Percentiles rank a stretch among this genome's conserved stretches.
Conservation (phyloP, 2,329 filamentous ascomycete genomes). For the Didymosphaeria variabile region DNA sequence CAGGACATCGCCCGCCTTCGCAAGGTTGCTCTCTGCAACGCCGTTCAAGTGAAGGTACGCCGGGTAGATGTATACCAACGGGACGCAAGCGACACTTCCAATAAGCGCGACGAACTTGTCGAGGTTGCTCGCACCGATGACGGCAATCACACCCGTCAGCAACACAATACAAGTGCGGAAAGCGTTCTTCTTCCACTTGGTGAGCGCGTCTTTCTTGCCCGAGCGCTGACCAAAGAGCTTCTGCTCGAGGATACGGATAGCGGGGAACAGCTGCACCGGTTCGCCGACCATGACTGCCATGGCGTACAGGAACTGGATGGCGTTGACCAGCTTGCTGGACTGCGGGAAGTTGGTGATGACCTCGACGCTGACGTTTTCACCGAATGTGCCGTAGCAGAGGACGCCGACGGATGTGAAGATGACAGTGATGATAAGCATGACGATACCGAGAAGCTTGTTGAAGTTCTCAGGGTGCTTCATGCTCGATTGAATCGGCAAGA, state of each 20-base stretch:
- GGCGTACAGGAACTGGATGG: constrained; percentile 78
- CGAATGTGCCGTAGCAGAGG: constrained; percentile 78
- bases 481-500: constrained; percentile 77
- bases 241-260: constrained; percentile 75
- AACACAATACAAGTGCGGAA: constrained; percentile 67
- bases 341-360: constrained; percentile 81
- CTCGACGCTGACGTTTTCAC: constrained; percentile 73
- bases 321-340: constrained; percentile 74
- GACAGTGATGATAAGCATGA: constrained; percentile 78
- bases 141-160: constrained; percentile 68
- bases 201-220: constrained; percentile 69
- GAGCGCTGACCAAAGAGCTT: constrained; percentile 71
- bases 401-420: constrained; percentile 77
- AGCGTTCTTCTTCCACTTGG: constrained; percentile 81
- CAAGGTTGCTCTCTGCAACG: constrained; percentile 65
- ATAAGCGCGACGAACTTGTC: constrained; percentile 80
- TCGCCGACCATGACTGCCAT: constrained; percentile 77
- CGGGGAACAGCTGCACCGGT: constrained; percentile 79
- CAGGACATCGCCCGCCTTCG: constrained; percentile 67
- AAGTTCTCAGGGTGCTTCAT: constrained; percentile 77
- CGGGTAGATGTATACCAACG: constrained; percentile 80
- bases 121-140: constrained; percentile 72
- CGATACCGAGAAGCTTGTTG: constrained; percentile 68
- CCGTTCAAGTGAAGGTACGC: constrained; percentile 75
- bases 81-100: constrained; percentile 77